Percentiles rank a stretch among this genome's conserved stretches.
phyloP scores from a whole-genome alignment of 495 filamentous ascomycete genomes.

The Choiromyces venosus region DNA sequence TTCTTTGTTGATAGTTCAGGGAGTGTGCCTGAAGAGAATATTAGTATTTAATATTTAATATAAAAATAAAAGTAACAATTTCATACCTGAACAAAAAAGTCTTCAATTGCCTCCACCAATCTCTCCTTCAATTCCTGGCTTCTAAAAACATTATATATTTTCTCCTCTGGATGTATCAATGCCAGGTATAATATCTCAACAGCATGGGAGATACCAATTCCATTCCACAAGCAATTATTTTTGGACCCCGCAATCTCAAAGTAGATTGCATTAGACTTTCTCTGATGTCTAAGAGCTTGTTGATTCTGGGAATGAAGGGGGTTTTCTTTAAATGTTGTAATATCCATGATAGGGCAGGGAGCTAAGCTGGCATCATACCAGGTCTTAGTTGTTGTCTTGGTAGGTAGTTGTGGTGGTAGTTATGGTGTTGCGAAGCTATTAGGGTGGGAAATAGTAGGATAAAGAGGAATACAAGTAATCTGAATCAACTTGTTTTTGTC shows the following conservation, averaged over 20 bases:
- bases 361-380: background rate
- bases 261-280: slow-evolving; percentile 8
- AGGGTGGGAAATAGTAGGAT: background rate
- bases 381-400: background rate
- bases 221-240: slow-evolving; percentile 17
- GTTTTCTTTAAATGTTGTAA: background rate
- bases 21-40: too few relatives aligned
- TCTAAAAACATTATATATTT: background rate
- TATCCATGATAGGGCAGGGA: background rate
- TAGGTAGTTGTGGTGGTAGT: too few relatives aligned
- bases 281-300: background rate
- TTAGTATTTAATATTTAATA: too few relatives aligned
- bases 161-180: slow-evolving; percentile 5
- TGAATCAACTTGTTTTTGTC: background rate
- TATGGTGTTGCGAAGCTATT: too few relatives aligned
- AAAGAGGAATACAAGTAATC: background rate
- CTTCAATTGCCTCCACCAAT: background rate
- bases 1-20: too few relatives aligned
- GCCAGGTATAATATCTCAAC: slow-evolving; percentile 9
- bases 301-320: background rate
- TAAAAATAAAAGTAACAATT: slow-evolving; percentile 10
- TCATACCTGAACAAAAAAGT: slow-evolving; percentile 5
- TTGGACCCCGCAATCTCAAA: background rate
- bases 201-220: slow-evolving; percentile 7
- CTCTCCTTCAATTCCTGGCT: background rate